Evolutionary conservation across 139 green algal genomes (phyloP), one percentile per base, ranked within the genome.

Genomic region (Tetradesmus lagerheimii): DNA sequence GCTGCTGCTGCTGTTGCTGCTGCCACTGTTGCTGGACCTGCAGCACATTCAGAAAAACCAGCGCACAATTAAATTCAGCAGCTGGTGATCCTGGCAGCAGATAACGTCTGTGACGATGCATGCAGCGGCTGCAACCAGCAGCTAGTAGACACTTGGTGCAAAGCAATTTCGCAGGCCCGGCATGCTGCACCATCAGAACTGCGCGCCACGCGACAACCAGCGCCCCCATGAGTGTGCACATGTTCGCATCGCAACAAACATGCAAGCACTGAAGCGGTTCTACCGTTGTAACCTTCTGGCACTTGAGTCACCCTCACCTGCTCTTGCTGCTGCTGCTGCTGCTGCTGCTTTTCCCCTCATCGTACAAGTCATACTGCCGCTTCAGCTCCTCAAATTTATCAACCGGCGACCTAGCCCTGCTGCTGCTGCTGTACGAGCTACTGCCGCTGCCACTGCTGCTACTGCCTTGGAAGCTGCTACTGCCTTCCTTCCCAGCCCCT

Each of bases 311-410:
- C 11, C 23, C 39, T 45, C 29, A 78, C 53, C 82, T 47, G 53
- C 38, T 39, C 3, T 41, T 41, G 35, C 35, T 78, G 35, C 80
- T 74, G 14, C 79, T 85, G 79, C 41, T 71, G 43, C 27, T 37
- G 29, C 0, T 39, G 27, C 78, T 23, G 4, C 27, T 84, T 9
- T 53, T 41, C 23, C n/a, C 43, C 0, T n/a, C 78, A 62, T 45
- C 31, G 27, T 71, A 76, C 53, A 86, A 8, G 31, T 86, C 87
- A 39, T 86, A 90, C 37, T 64, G 47, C 53, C 41, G 4, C 77
- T 86, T 86, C 53, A 85, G 14, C 76, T 80, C 76, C 47, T 90
- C 87, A 80, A 64, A 90, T 14, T 50, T 62, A 66, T 90, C 87
- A 1, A 90, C 77, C 9, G 87, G 77, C 3, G 35, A 66, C 11